Base-by-base conservation (phyloP, 1,284 basidiomycete species). In the Irpex lacteus region DNA sequence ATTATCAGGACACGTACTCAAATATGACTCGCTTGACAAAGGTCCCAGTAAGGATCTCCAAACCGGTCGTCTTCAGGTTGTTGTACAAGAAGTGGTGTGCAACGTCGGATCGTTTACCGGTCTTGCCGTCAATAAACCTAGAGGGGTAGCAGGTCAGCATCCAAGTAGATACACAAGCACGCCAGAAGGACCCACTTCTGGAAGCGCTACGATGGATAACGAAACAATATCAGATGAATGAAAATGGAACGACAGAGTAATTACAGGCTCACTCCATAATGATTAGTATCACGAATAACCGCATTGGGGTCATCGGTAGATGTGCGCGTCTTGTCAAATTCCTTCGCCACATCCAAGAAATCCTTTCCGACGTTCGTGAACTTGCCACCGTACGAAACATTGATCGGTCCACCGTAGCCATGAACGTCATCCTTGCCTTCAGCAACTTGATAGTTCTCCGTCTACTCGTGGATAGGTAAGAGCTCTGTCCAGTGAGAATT, bases 61-160 rank as follows among this genome's bases (percentile, higher is more conserved):
- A 67, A 56, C 72, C 71, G 4, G 63, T 66, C 26, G 67, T 66
- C 47, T 67, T 55, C 5, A 59, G 34, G 4, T 84, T 79, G 36
- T 81, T 82, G 69, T 89, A 89, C 13, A 89, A 73, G 65, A 83
- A 87, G 66, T 80, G 64, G 66, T 88, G 85, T 1, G 88, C 80
- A 3, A 82, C 70, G 68, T 89, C 87, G 0, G 82, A 88, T 8
- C 88, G 83, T 57, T 69, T 80, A 36, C 88, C 88, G 0, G 81
- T 85, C 34, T 75, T 67, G 0, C 66, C 72, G 65, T 86, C 80
- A n/a, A 88, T 78, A 70, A 82, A 88, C 68, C 85, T 81, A 63
- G 32, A 59, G 63, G n/a, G 21, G 52, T 5, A 18, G 8, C 19
- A 9, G 18, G 59, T 65, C 19, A 57, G 56, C 15, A 3, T 55